Conservation (phyloP, 2,329 filamentous ascomycete species). For the Ustilaginoidea virens region DNA sequence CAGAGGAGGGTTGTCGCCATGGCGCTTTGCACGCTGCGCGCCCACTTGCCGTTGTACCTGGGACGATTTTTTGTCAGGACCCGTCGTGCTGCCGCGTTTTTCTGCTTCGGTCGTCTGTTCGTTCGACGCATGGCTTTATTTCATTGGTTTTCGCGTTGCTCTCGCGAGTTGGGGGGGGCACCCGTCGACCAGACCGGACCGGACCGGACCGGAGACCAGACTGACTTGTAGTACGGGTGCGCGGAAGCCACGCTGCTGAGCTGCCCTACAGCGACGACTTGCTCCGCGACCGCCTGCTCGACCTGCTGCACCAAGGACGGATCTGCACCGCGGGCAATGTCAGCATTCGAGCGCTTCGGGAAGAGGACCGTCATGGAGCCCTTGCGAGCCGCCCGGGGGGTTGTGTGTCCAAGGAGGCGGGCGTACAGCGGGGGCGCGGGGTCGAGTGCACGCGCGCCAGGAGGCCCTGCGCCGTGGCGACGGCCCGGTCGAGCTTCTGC, state of each 20-base stretch:
- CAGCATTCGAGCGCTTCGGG: too few relatives aligned
- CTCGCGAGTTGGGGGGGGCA: too few relatives aligned
- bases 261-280: constrained; percentile 54
- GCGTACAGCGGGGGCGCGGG: constrained; percentile 41
- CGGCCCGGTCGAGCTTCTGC: constrained; percentile 69
- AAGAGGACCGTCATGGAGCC: too few relatives aligned
- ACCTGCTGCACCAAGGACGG: constrained; percentile 52
- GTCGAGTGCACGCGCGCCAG: constrained; percentile 86
- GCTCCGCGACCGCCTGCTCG: constrained; percentile 54
- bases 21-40: constrained; percentile 68
- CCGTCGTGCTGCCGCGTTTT: neutral
- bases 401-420: too few relatives aligned
- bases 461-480: constrained; percentile 64
- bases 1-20: constrained; percentile 39
- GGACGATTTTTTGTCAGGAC: neutral
- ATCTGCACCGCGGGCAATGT: too few relatives aligned
- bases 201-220: too few relatives aligned
- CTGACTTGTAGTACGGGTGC: constrained; percentile 90
- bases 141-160: too few relatives aligned
- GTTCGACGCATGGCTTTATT: too few relatives aligned
- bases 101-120: too few relatives aligned
- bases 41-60: constrained; percentile 75
- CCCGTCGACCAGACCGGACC: too few relatives aligned
- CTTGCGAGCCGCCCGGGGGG: too few relatives aligned
- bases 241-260: constrained; percentile 62